Base-by-base conservation (phyloP, 176 grass and related monocot genomes). In the Elymus sibiricus region DNA sequence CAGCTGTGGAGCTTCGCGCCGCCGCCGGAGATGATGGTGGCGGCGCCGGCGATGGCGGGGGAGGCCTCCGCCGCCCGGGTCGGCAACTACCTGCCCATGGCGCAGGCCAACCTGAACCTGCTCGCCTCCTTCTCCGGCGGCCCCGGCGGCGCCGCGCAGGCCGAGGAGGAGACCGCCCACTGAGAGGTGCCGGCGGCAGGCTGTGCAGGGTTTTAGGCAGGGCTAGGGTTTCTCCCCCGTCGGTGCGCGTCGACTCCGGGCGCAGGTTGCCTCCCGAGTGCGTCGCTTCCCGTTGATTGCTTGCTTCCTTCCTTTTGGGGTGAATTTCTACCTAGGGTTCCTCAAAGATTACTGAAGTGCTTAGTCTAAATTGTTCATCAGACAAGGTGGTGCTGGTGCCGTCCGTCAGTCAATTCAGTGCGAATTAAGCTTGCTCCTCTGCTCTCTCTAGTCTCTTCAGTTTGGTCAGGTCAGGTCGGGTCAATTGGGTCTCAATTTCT, bases 1-100 rank as follows among this genome's bases (percentile, higher is more conserved):
- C 95, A 93, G 89, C 74, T 92, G 25, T 98, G 95, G 95, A 93
- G 93, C 90, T 98, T 98, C 39, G 89, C 93, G 0, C 90, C 94
- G 22, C 78, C 89, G 79, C 93, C 91, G 24, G 92, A 97, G 83
- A 94, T 92, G 90, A 83, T 91, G 78, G 88, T 87, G 10, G 83
- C 90, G 9, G 84, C 90, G 15, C 85, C 83, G 5, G 83, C 83
- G 35, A 74, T 93, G 69, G 77, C 85, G 0, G 91, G 91, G 4
- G 93, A 95, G 84, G 96, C 96, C 34, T 95, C 96, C 4, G 93
- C 92, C 0, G 96, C 93, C 43, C 86, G 96, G 65, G 96, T 95
- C 39, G 96, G 93, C 37, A 98, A 95, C 85, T 95, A 98, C 86
- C 92, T 98, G 26, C 94, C 97, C 46, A 86, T 95, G 24, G 90